These are phyloP conservation scores for Mycena chlorophos DNA, from an alignment of 768 basidiomycete species.

Conservation along the genomic window DNA sequence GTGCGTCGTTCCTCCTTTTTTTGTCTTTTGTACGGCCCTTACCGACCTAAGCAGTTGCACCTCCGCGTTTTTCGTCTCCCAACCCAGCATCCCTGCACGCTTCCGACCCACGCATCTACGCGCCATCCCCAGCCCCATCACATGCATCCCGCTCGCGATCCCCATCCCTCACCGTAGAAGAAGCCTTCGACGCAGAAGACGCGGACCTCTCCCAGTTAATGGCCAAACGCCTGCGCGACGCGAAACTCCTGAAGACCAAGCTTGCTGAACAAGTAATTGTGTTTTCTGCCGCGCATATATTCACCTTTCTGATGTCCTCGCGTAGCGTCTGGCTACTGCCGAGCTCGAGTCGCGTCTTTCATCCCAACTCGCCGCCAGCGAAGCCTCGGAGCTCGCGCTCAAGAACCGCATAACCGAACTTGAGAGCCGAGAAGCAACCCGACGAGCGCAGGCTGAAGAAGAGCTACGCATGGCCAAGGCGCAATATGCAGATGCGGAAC, in stretches of 20 bases:
- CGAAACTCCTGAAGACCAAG: constrained; percentile 24
- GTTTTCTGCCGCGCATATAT: constrained; percentile 12
- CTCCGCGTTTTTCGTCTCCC: constrained; percentile 17
- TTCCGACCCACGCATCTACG: constrained; percentile 4
- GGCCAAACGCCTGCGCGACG: constrained; percentile 25
- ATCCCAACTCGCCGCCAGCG: constrained; percentile 15
- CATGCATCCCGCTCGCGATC: constrained; percentile 6
- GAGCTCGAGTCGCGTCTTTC: constrained; percentile 24
- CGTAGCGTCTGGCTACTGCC: constrained; percentile 18
- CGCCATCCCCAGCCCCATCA: constrained; percentile 6
- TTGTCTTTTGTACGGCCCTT: not conserved
- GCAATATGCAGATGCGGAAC: constrained; percentile 5
- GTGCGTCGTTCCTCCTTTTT: not conserved
- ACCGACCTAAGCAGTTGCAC: constrained; percentile 5
- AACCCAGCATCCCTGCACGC: constrained; percentile 4
- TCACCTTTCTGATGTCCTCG: not conserved
- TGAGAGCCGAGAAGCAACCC: constrained; percentile 18
- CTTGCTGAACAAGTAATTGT: constrained; percentile 28
- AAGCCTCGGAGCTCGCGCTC: constrained; percentile 11
- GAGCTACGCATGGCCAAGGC: constrained; percentile 10
- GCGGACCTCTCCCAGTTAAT: constrained; percentile 25
- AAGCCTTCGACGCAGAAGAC: constrained; percentile 20
- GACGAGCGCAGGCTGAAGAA: constrained; percentile 12
- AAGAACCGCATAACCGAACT: constrained; percentile 21
- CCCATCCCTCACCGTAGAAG: constrained; percentile 13